Base-by-base conservation (phyloP, 2,329 filamentous ascomycete species). In the Sphaerulina vaccinii region DNA sequence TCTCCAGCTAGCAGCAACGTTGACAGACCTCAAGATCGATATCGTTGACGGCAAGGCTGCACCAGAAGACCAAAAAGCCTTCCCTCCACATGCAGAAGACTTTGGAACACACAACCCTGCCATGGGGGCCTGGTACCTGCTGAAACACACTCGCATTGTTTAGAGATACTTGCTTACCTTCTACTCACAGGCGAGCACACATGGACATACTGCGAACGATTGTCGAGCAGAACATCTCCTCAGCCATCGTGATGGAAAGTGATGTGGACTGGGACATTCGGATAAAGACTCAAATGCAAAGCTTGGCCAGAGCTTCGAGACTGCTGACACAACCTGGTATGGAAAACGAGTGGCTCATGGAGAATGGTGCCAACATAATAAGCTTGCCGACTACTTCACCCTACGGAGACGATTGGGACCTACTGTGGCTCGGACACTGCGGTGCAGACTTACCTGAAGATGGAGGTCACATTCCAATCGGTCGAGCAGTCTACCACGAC, bases 201-300 rank as follows among this genome's bases (percentile, higher is more conserved):
- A 43, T 61, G 46, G 54, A 59, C 46, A 49, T 53, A 9, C n/a
- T 58, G n/a, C 65, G 7, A 55, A 66, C 27, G 65, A 70, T 40
- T 67, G 69, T 60, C 55, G 66, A 44, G 64, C 66, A 43, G 60
- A 68, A 41, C 54, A 65, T 51, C 52, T 70, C 55, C 47, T 73
- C 72, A 0, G 72, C 71, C 1, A 65, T 75, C 40, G 70, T 75
- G 16, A 62, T 74, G 23, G 72, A 75, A 62, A 71, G 72, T 57
- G 72, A 75, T 48, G 70, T 71, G 23, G 72, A 75, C 49, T 75
- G 70, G 70, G 71, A 73, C 56, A 66, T 73, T 27, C 71, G 68
- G 32, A 68, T 75, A 47, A 73, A 59, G 57, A 67, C 24, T 61
- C 72, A 40, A 62, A 71, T 49, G 71, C 51, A 48, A 13, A 42